Conservation (phyloP, 345 rosid genomes). For the Arabidopsis suecica region DNA sequence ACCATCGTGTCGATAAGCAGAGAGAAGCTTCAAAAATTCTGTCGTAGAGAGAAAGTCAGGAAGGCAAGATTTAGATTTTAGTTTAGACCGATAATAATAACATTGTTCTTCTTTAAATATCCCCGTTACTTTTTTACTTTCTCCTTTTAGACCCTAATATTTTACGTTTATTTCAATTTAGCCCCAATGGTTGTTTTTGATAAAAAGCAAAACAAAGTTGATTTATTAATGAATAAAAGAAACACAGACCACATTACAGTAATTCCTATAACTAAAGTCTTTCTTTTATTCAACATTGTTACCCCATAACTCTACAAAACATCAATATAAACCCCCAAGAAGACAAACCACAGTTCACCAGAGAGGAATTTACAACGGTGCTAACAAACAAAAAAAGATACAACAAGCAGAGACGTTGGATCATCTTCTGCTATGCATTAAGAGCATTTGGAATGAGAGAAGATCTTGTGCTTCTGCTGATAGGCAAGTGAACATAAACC, state of each 20-base stretch:
- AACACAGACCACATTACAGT: too few species aligned
- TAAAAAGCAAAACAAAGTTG: not conserved
- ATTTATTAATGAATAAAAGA: too few species aligned
- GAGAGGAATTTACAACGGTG: slow-evolving; percentile 40
- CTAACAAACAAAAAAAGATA: slow-evolving; percentile 5
- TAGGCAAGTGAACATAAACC: slow-evolving; percentile 78
- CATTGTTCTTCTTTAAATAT: slow-evolving; percentile 8
- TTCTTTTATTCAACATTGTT: too few species aligned
- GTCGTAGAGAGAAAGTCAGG: slow-evolving; percentile 45
- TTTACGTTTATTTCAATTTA: not conserved
- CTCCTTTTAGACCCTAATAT: not conserved
- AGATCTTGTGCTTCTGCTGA: slow-evolving; percentile 64
- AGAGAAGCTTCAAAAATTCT: slow-evolving; percentile 8
- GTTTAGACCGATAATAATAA: not conserved
- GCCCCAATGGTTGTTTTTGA: not conserved
- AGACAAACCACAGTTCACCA: slow-evolving; percentile 23
- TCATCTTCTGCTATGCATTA: slow-evolving; percentile 48
- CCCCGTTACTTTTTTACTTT: not conserved
- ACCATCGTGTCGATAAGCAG: slow-evolving; percentile 54
- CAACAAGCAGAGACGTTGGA: slow-evolving; percentile 24
- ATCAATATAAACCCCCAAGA: slow-evolving; percentile 25
- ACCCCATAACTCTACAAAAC: not conserved
- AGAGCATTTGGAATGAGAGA: slow-evolving; percentile 44
- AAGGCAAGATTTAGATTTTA: slow-evolving; percentile 9
- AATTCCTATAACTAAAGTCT: too few species aligned